Base-by-base conservation (phyloP, 2,329 filamentous ascomycete genomes). In the Alternaria incomplexa region DNA sequence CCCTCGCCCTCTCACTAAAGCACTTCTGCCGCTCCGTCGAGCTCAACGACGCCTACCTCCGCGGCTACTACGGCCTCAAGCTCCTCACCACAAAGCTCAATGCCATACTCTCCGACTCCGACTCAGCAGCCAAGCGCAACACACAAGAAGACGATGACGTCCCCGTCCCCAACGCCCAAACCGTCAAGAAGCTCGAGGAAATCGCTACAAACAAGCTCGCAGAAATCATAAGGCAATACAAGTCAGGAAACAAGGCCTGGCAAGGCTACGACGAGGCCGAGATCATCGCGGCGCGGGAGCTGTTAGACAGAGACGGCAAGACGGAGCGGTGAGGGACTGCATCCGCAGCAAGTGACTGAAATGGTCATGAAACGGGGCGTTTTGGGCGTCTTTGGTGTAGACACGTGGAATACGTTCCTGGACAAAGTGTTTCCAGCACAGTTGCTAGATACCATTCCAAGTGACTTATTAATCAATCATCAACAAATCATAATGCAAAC, bases 1-100 rank as follows among this genome's bases (percentile, higher is more conserved):
- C 81, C 12, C 82, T 96, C 58, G 84, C 87, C 46, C 91, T 94
- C 76, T 90, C 93, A 6, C 80, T 97, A 57, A 92, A 93, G 76
- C 89, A 94, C 68, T 98, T 97, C 81, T 92, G 91, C 77, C 88
- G 96, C 72, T 96, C 93, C 74, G 88, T 98, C 68, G 96, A 99
- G 82, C 87, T 99, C 56, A 98, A 96, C 75, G 92, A 97, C 72
- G 90, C 93, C 77, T 98, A 97, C 77, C 81, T 98, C 65, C 89
- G 96, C 64, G 96, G 94, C 1, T 97, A 93, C 79, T 98, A 97
- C 80, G 96, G 96, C 7, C 83, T 99, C 63, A 96, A 95, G 78
- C 79, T 94, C 80, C 90, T 93, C 80, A 73, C 87, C 47, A 47
- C 70, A n/a, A 71, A 71, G 32, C 72, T 78, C 47, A 67, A 75